Evolutionary conservation across 495 filamentous ascomycete genomes (phyloP).

Genomic region (Annulohypoxylon maeteangense): DNA sequence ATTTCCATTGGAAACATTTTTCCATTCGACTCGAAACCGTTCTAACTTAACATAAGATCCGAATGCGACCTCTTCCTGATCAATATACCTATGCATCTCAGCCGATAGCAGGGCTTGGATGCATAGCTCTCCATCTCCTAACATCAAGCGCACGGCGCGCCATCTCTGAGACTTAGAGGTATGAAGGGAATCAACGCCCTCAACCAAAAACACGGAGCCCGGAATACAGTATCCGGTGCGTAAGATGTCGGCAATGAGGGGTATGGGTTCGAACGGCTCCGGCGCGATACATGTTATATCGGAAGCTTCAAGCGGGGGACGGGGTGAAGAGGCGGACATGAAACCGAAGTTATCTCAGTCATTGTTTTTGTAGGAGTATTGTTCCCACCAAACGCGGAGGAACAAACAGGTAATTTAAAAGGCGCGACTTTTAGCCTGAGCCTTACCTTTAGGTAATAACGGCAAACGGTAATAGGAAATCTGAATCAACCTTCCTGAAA

Average conservation of each 20-base stretch:
- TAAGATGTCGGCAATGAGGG: slow-evolving; percentile 53
- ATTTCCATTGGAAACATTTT: not conserved
- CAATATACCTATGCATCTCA: slow-evolving; percentile 52
- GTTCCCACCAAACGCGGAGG: slow-evolving; percentile 24
- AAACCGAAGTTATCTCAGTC: slow-evolving; percentile 26
- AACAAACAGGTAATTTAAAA: slow-evolving; percentile 6
- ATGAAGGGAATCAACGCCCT: slow-evolving; percentile 50
- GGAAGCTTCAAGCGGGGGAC: slow-evolving; percentile 16
- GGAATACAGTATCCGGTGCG: slow-evolving; percentile 52
- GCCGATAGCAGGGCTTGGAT: slow-evolving; percentile 55
- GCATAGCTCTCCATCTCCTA: slow-evolving; percentile 58
- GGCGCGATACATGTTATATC: slow-evolving; percentile 49
- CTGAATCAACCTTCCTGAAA: slow-evolving; percentile 22
- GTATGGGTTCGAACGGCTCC: slow-evolving; percentile 47
- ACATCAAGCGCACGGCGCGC: slow-evolving; percentile 49
- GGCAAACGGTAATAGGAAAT: slow-evolving; percentile 4
- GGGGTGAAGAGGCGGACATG: slow-evolving; percentile 38
- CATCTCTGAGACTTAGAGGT: slow-evolving; percentile 39
- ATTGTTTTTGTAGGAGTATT: slow-evolving; percentile 15
- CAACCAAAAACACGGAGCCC: slow-evolving; percentile 57
- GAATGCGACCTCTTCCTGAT: slow-evolving; percentile 50
- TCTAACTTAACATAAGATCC: slow-evolving; percentile 56
- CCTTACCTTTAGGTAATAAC: not conserved
- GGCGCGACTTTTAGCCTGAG: not conserved
- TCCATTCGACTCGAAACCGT: slow-evolving; percentile 43